These are phyloP conservation scores for Cnidoscolus chayamansa DNA, from an alignment of 441 rosid genomes.

Conservation along the genomic window DNA sequence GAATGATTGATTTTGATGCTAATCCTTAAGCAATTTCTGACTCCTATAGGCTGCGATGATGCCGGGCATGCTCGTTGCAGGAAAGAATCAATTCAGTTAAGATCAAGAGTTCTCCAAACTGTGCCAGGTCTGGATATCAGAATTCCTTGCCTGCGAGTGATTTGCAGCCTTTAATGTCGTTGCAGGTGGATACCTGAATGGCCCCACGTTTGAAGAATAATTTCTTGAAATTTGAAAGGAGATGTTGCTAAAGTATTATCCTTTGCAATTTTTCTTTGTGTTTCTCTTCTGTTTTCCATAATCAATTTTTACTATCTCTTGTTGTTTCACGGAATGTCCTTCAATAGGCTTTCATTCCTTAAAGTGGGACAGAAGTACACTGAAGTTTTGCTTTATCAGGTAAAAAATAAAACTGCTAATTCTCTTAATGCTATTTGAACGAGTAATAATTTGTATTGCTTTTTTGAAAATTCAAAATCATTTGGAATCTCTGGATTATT, in stretches of 20 bases:
- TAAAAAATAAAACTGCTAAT: not conserved
- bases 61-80: not conserved
- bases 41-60: not conserved
- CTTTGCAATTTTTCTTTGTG: not conserved
- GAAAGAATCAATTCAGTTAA: not conserved
- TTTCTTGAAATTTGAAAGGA: not conserved
- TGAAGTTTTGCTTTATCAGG: not conserved
- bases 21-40: not conserved
- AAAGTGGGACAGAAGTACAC: not conserved
- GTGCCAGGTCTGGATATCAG: conserved; percentile 11
- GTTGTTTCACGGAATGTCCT: not conserved
- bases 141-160: not conserved
- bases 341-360: conserved; percentile 7
- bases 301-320: not conserved
- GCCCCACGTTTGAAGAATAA: not conserved
- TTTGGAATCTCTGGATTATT: no score
- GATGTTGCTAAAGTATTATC: not conserved
- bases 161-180: not conserved
- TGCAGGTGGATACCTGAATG: conserved; percentile 3
- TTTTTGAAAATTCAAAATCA: no score
- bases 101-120: not conserved
- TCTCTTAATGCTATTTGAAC: not conserved
- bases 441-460: not conserved
- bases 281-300: not conserved
- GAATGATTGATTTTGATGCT: conserved; percentile 2